phyloP scores from a whole-genome alignment of 805 yeast species.

The Wilhelminamyces savonicus region DNA sequence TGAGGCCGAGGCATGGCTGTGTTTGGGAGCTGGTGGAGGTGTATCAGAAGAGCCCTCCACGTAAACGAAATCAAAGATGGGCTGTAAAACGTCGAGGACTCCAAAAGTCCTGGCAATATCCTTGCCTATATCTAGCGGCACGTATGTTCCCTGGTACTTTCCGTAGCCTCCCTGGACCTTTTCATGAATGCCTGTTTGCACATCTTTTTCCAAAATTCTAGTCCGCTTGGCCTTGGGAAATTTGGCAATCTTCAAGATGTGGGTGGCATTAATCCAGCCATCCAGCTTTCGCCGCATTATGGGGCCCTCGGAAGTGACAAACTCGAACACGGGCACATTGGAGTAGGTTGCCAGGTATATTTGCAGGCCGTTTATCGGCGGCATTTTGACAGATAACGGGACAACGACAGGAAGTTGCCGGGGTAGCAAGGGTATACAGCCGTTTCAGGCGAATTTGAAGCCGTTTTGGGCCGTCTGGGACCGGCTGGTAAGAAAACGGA shows the following conservation, averaged over 20 bases:
- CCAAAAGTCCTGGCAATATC: constrained; percentile 34
- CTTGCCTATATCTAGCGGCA: constrained; percentile 35
- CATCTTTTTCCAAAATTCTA: constrained; percentile 57
- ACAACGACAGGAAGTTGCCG: no score
- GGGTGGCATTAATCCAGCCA: constrained; percentile 68
- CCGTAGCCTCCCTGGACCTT: constrained; percentile 72
- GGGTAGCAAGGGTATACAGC: no score
- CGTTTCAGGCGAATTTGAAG: no score
- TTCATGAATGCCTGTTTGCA: constrained; percentile 58
- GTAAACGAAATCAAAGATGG: constrained; percentile 57
- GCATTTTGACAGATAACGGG: no score
- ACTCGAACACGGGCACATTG: constrained; percentile 64
- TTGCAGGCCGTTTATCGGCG: no score
- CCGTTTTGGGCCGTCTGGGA: no score
- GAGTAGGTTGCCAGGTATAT: constrained; percentile 71
- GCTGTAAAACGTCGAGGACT: constrained; percentile 49
- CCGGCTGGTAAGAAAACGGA: no score
- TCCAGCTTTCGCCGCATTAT: constrained; percentile 63
- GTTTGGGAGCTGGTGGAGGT: constrained; percentile 46
- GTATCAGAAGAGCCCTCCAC: constrained; percentile 34
- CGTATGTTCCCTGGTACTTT: constrained; percentile 40
- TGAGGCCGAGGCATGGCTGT: constrained; percentile 39
- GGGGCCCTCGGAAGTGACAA: constrained; percentile 63
- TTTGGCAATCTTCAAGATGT: constrained; percentile 61
- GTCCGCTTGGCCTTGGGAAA: constrained; percentile 61